A percentile compares a stretch with the other conserved stretches of the same genome.
These are phyloP conservation scores for Periconia digitata DNA, from an alignment of 2,329 filamentous ascomycete species.

Conservation along the genomic window DNA sequence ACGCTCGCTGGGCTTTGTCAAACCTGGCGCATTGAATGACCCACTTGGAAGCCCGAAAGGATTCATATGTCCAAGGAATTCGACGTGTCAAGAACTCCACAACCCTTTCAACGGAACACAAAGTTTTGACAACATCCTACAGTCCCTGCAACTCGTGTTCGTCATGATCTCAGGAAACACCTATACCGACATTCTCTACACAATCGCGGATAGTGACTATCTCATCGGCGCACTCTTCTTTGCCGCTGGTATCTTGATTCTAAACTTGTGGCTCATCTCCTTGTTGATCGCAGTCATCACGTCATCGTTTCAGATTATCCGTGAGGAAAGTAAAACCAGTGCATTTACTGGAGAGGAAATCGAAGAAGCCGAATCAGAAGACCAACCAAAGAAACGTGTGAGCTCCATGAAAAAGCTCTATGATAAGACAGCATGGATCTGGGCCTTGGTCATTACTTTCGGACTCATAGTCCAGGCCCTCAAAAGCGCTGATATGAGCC, in stretches of 20 bases:
- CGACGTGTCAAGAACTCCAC: conserved; percentile 74
- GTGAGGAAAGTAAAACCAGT: conserved; percentile 91
- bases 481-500: conserved; percentile 75
- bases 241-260: conserved; percentile 74
- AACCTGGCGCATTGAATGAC: conserved; percentile 34
- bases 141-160: conserved; percentile 92
- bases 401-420: conserved; percentile 69
- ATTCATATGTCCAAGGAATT: conserved; percentile 82
- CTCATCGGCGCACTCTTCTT: conserved; percentile 80
- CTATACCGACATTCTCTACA: conserved; percentile 92
- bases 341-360: conserved; percentile 80
- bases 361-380: conserved; percentile 39
- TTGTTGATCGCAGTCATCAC: conserved; percentile 95
- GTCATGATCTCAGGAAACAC: conserved; percentile 99
- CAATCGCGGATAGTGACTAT: conserved; percentile 89
- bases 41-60: conserved; percentile 65
- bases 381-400: conserved; percentile 45
- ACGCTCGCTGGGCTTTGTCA: conserved; percentile 74
- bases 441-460: conserved; percentile 78
- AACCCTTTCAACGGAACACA: conserved; percentile 85
- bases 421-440: conserved; percentile 72
- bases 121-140: conserved; percentile 91
- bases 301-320: conserved; percentile 95
- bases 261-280: conserved; percentile 96
- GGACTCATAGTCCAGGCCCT: conserved; percentile 79